These are phyloP conservation scores for Wallacemonas sp. DNA, from an alignment of 208 protist genomes.

Conservation along the genomic window DNA sequence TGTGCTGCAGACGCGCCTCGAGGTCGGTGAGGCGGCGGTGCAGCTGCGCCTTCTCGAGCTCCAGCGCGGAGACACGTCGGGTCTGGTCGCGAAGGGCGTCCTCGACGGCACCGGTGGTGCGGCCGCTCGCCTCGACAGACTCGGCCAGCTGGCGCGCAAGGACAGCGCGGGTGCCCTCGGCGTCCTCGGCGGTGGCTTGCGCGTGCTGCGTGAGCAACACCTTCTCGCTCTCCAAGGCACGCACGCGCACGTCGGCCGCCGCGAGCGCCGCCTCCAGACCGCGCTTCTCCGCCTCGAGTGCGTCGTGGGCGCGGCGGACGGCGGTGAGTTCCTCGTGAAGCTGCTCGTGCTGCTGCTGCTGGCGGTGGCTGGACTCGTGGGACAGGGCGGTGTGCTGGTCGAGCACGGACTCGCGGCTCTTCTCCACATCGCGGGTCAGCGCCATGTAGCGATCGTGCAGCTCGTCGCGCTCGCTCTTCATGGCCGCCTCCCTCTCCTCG, in stretches of 20 bases:
- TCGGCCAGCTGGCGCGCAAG: constrained; percentile 33
- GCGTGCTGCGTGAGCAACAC: background rate
- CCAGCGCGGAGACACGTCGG: constrained; percentile 35
- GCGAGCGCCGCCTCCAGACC: constrained; percentile 34
- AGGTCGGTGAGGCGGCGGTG: constrained; percentile 59
- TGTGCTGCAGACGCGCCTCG: constrained; percentile 58
- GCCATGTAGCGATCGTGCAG: constrained; percentile 69
- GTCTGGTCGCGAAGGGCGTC: constrained; percentile 55
- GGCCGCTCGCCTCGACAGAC: constrained; percentile 35
- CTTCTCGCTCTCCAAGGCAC: constrained; percentile 13
- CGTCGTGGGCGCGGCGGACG: constrained; percentile 13
- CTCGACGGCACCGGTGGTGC: constrained; percentile 52
- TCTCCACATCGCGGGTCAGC: constrained; percentile 24
- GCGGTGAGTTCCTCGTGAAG: constrained; percentile 28
- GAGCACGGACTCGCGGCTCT: constrained; percentile 32
- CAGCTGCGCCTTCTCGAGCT: constrained; percentile 63
- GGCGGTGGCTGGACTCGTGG: background rate
- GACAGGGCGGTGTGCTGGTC: constrained; percentile 36
- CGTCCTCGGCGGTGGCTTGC: background rate
- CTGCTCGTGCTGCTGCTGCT: constrained; percentile 34
- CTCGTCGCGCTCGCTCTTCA: constrained; percentile 60
- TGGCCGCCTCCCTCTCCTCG: constrained; percentile 38
- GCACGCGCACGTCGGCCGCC: background rate
- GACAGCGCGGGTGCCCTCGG: background rate
- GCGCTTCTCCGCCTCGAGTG: constrained; percentile 18